Evolutionary conservation across 2,329 filamentous ascomycete genomes (phyloP), one percentile per base, ranked within the genome.

Genomic region (Phoma sp.): DNA sequence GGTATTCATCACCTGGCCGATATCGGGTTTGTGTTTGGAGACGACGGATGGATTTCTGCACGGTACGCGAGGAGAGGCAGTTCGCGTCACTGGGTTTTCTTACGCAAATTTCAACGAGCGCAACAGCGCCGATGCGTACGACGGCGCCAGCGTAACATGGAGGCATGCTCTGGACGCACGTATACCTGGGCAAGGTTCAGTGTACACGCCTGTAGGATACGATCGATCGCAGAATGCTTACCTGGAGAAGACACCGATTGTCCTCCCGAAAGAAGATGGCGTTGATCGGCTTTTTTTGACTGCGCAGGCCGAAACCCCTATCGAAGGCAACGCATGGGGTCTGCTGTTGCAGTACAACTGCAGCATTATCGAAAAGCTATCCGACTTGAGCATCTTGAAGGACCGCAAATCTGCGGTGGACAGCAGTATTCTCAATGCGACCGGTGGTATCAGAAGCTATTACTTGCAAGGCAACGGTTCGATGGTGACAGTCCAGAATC

Each of bases 331-430:
- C 1, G 24, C 21, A n/a, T 55, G 52, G 52, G 52, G 45, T 9
- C 29, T 55, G 24, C 37, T 55, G 13, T 9, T 55, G 27, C 52
- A 55, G 17, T 55, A 51, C 29, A 46, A 55, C 22, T 55, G 52
- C 36, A 55, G 32, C 15, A 39, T 54, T 13, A 32, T 54, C n/a
- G 39, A 48, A 5, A 31, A 43, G 13, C 10, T 32, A 5, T n/a
- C 31, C 2, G 51, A 54, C 19, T 22, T 54, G 17, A 27, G n/a
- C 17, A 24, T 54, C 7, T 24, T 54, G 5, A 54, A 38, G 12
- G 25, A 40, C 3, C 43, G 27, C n/a, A 41, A 47, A 21, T 10
- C 43, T 22, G 17, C 41, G 0, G 13, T 10, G 36, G 21, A 35
- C n/a, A 9, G 15, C 29, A 31, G 10, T 10, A 31, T 31, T 13